A percentile compares a stretch with the other conserved stretches of the same genome.
These are phyloP conservation scores for Penicillium paneum DNA, from an alignment of 2,329 filamentous ascomycete species.

Conservation along the genomic window DNA sequence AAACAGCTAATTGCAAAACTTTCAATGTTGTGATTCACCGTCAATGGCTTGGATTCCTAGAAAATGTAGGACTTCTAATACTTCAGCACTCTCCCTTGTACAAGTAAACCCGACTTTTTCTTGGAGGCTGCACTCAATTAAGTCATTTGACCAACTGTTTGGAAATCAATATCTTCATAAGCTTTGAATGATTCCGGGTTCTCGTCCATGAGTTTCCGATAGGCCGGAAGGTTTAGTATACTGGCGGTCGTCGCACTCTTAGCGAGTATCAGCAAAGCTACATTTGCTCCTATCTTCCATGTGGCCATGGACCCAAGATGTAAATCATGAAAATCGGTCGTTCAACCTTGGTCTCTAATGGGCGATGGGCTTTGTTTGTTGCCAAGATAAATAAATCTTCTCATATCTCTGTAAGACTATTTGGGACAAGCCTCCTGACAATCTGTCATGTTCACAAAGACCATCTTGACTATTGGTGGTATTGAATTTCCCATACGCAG, in stretches of 20 bases:
- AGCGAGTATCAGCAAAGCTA: constrained; percentile 40
- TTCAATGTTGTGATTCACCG: constrained; percentile 13
- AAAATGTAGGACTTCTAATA: constrained; percentile 21
- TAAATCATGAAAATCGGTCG: constrained; percentile 42
- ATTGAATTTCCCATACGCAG: constrained; percentile 34
- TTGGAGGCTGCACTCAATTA: constrained; percentile 43
- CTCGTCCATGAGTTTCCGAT: constrained; percentile 16
- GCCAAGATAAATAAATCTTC: constrained; percentile 14
- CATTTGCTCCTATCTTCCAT: constrained; percentile 41
- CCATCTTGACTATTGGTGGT: constrained; percentile 40
- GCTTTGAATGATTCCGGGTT: constrained; percentile 18
- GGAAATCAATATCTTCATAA: constrained; percentile 36
- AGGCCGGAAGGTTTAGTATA: constrained; percentile 22
- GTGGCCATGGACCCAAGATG: constrained; percentile 31
- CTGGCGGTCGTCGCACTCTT: constrained; percentile 46
- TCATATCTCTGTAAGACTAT: constrained; percentile 10
- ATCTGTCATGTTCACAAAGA: constrained; percentile 27
- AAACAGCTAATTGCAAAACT: background rate
- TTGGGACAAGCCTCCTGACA: constrained; percentile 7
- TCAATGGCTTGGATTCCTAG: constrained; percentile 24
- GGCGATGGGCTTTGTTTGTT: constrained; percentile 24
- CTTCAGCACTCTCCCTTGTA: constrained; percentile 35
- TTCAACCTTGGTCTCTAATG: constrained; percentile 23
- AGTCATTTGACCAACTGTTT: constrained; percentile 26
- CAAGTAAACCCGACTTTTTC: constrained; percentile 41